Evolutionary conservation across 306 rosid species (phyloP), one percentile per base, ranked within the genome.

Genomic region (Ochetophila trinervis): DNA sequence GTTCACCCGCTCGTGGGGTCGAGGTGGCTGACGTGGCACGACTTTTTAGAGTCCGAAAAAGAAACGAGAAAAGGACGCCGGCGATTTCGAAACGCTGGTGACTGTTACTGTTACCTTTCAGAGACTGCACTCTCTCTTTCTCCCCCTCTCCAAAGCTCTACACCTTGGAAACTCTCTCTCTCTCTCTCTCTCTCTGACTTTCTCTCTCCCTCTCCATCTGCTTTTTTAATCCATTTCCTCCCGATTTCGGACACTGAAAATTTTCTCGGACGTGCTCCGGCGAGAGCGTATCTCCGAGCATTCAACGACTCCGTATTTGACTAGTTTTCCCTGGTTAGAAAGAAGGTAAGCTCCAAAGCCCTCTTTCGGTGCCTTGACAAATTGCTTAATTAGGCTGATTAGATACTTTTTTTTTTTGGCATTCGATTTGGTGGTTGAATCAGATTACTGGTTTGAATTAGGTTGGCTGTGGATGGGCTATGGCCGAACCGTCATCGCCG

Each of bases 401-500:
- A 27, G 47, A 13, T 13, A 36, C 53, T 40, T 53, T 12, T 57
- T 57, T 27, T 13, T 16, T 14, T 24, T 0, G 15, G 4, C 4
- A 32, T 7, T 20, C 17, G 64, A 62, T 40, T 40, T 20, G 20
- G 30, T 35, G 63, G 34, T 62, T n/a, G 59, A 54, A 20, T 62
- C 18, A 16, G 47, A 42, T 20, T n/a, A 10, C 4, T 14, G 57
- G 44, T 52, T 34, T 11, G 32, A 23, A n/a, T 42, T 30, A n/a
- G 30, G 59, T 19, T 24, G 49, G 11, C 5, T 15, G 50, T 23
- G 32, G 27, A 61, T 65, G 66, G 70, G 69, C 44, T 34, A 89
- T 89, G 96, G 89, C 89, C 66, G 94, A 84, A 80, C 63, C 82
- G 68, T 32, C 83, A 40, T 59, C 79, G 45, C 27, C 70, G 9